Evolutionary conservation across 2,329 filamentous ascomycete genomes (phyloP), one percentile per base, ranked within the genome.

Genomic region (Alternaria triticina): DNA sequence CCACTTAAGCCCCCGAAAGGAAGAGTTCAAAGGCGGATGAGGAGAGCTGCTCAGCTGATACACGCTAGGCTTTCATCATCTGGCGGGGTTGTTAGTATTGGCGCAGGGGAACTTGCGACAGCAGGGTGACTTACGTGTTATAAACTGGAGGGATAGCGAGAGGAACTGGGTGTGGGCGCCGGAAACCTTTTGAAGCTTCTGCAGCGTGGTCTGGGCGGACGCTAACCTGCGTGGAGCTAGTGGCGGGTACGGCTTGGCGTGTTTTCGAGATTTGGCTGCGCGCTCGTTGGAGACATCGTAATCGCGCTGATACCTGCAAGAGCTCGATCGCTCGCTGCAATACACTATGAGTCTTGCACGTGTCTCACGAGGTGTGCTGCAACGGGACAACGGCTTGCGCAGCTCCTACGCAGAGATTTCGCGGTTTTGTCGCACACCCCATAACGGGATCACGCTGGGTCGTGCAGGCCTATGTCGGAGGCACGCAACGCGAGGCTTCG

Each of bases 31-130:
- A 84, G 84, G 86, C 84, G 85, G 86, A 84, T 86, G 84, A 82
- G 81, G 84, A 86, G 85, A 86, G 85, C 86, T 91, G 87, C 86
- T 98, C 96, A 97, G 93, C 89, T 89, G 85, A 82, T 89, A 90
- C 96, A 98, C 95, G 89, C 92, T 90, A 90, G 89, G 92, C 92
- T 97, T 97, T 99, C 96, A 98, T 99, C 95, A 98, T 96, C 94
- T 97, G 72, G 72, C 62, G 54, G 52, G 54, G 25, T 7, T 70
- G 71, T 79, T 67, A 78, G 68, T 64, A 74, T 15, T 2, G 23
- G 30, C 49, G 49, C 30, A 28, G 17, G 12, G 57, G 54, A 7
- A 3, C 13, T n/a, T 4, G 40, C 30, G 40, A 50, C 33, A 49
- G 40, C 52, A 49, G 56, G 58, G 58, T 17, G 64, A 89, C 94